Percentiles rank a stretch among this genome's conserved stretches.
These are phyloP conservation scores for Dendrocalamus sinicus DNA, from an alignment of 176 grass and related monocot species.

Conservation along the genomic window DNA sequence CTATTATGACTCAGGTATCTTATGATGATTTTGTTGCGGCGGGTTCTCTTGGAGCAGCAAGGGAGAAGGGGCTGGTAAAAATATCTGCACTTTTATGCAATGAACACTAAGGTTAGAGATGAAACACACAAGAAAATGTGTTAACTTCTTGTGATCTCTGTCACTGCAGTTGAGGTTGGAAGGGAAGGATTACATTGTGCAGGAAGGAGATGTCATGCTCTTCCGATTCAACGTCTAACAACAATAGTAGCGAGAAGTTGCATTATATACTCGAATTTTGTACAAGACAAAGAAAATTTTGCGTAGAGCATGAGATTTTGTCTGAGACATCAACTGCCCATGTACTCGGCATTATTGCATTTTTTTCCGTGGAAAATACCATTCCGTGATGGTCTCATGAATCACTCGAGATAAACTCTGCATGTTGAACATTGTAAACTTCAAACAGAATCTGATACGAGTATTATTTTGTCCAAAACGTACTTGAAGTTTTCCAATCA, in stretches of 20 bases:
- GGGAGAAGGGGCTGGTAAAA: slow-evolving; percentile 94
- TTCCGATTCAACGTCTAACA: slow-evolving; percentile 94
- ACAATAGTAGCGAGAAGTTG: neutral
- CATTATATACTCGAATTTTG: slow-evolving; percentile 11
- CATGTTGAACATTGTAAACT: neutral
- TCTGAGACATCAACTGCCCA: neutral
- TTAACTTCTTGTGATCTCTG: slow-evolving; percentile 19
- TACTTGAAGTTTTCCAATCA: neutral
- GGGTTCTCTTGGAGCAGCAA: slow-evolving; percentile 87
- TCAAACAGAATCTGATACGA: neutral
- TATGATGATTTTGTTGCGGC: slow-evolving; percentile 84
- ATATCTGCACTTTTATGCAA: slow-evolving; percentile 15
- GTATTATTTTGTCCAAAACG: neutral
- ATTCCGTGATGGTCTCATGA: neutral
- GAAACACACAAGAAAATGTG: neutral
- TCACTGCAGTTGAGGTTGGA: slow-evolving; percentile 79
- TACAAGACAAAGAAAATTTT: slow-evolving; percentile 25
- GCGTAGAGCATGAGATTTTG: slow-evolving; percentile 15
- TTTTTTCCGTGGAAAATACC: neutral
- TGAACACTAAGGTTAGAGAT: neutral
- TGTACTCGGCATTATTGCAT: slow-evolving; percentile 20
- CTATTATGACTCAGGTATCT: slow-evolving; percentile 64
- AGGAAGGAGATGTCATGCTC: slow-evolving; percentile 98
- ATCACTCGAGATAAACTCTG: neutral
- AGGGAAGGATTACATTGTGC: slow-evolving; percentile 91